Base-by-base conservation (phyloP, 2,329 filamentous ascomycete species). In the Trichophyton simii region DNA sequence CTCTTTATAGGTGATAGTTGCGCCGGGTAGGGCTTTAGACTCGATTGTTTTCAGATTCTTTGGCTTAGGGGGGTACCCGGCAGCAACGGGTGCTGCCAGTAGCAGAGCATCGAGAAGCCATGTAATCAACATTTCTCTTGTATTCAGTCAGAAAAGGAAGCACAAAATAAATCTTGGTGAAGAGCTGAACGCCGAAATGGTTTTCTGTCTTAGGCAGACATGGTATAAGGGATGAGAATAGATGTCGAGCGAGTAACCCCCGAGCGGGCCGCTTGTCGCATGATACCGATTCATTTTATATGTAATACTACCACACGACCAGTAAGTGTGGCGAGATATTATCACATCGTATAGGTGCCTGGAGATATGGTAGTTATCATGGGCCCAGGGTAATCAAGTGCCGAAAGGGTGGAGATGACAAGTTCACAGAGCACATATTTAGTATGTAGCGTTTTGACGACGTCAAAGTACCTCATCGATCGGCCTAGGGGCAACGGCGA, bases 1-100 rank as follows among this genome's bases (percentile, higher is more conserved):
- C 13, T 58, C 57, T 34, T 58, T 58, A 15, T 58, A 58, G 38
- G 57, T 58, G 25, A 58, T 58, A 15, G 57, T 58, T 25, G 41
- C 57, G 2, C 57, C 57, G 3, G 57, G 57, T 15, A 58, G 57
- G 20, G 20, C 22, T 42, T 58, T 46, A 11, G 57, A 58, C 22
- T 58, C 18, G 18, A 58, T 58, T 1, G 57, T 58, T 44, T 28
- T 44, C 25, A 58, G 13, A 44, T 58, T 18, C 20, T 44, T 58
- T 7, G 57, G 57, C 57, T 25, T 46, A 25, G 38, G 57, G 20
- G 57, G 57, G 31, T 58, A 58, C 3, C 41, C 36, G 22, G 34
- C 57, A n/a, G 25, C 20, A 44, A 58, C 57, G 2, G 42, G 1
- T 4, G 36, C 18, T 28, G 57, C 22, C 20, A 58, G 11, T 13